Evolutionary conservation across 768 basidiomycete species (phyloP).

Genomic region (Phlebiopsis gigantea): DNA sequence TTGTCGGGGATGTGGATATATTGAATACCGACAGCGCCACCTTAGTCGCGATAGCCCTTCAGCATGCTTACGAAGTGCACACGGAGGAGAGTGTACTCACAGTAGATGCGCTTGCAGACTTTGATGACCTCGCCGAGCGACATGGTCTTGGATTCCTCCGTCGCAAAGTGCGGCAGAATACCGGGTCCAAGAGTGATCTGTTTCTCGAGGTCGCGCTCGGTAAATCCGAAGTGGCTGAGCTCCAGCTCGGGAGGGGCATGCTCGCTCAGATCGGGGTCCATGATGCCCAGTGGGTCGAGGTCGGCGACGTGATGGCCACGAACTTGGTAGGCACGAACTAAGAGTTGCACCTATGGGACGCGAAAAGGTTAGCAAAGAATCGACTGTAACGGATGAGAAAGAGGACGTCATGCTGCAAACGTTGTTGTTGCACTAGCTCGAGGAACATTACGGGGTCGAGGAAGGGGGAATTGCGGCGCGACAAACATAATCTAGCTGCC

Average conservation of each 20-base stretch:
- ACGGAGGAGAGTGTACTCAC: slow-evolving; percentile 47
- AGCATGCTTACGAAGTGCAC: background rate
- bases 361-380: background rate
- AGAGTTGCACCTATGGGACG: slow-evolving; percentile 76
- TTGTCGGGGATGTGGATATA: slow-evolving; percentile 97
- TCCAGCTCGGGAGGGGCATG: slow-evolving; percentile 84
- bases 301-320: slow-evolving; percentile 96
- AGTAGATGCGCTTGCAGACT: slow-evolving; percentile 88
- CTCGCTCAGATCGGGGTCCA: slow-evolving; percentile 80
- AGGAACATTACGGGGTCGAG: background rate
- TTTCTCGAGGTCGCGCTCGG: slow-evolving; percentile 89
- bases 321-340: slow-evolving; percentile 98
- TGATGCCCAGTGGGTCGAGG: slow-evolving; percentile 92
- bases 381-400: background rate
- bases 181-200: slow-evolving; percentile 94
- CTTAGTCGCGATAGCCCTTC: slow-evolving; percentile 32
- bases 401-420: background rate
- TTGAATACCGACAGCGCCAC: slow-evolving; percentile 84
- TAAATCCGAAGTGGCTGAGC: slow-evolving; percentile 92
- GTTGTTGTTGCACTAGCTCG: background rate
- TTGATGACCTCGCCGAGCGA: slow-evolving; percentile 88
- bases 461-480: background rate
- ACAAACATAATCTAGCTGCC: background rate
- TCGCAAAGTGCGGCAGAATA: slow-evolving; percentile 93
- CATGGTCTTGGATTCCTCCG: slow-evolving; percentile 82